Evolutionary conservation across 2,329 filamentous ascomycete species (phyloP), one percentile per base, ranked within the genome.

Genomic region (Hypomyces rosellus): DNA sequence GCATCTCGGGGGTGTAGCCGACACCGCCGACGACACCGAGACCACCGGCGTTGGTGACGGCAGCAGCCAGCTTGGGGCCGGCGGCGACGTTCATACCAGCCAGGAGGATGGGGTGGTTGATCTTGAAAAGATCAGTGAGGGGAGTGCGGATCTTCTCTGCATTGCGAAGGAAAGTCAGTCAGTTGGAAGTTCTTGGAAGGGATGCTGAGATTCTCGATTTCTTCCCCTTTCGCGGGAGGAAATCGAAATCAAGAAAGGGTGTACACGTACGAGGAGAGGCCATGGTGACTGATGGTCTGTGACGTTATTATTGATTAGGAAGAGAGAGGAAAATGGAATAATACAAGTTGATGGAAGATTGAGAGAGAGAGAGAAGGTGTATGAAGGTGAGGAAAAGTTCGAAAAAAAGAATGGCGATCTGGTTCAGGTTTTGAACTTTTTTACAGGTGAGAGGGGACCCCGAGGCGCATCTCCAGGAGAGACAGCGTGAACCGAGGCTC

Each of bases 61-160:
- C 93, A 34, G 93, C 93, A 48, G 93, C 93, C 65, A 99, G 85
- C 79, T 90, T 95, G 50, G 93, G 93, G 46, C 93, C 93, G 53
- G 93, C 93, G 51, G 93, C 93, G 57, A 97, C 93, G 79, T 99
- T 97, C 93, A 99, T 99, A 69, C 93, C 93, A 62, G 93, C 93
- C 55, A 99, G 85, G 65, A 99, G 77, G 67, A 99, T 78, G 52
- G 93, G 93, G 74, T 99, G 93, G 70, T 95, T 89, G 81, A 99
- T 97, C 78, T 89, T 88, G 74, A 99, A 87, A 58, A 97, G 87
- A 81, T 97, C 92, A 61, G 93, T 99, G 64, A 91, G 78, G 59
- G 88, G 84, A 48, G 93, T 99, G 65, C 88, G 88, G 71, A 99
- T 86, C 77, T 70, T 62, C 65, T 70, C 68, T 70, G 56, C 39